Percentiles rank a stretch among this genome's conserved stretches.
Conservation (phyloP, 352 stramenopile species). For the Albugo candida region DNA sequence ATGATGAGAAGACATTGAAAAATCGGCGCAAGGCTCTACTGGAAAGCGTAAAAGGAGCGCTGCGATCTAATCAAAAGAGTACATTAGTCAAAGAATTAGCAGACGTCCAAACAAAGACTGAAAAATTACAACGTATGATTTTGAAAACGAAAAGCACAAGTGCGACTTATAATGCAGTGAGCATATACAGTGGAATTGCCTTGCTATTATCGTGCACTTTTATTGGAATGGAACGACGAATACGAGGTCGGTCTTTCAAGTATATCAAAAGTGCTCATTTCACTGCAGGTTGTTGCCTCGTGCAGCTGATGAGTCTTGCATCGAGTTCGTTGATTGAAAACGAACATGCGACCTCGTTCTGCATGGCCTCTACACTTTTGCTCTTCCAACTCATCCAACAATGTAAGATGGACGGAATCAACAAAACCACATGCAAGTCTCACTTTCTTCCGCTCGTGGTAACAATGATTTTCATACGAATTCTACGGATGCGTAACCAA, state of each 20-base stretch:
- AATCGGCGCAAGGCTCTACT: constrained; percentile 1
- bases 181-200: constrained; percentile 18
- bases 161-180: neutral
- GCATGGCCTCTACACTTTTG: constrained; percentile 35
- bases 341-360: constrained; percentile 69
- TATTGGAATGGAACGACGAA: neutral
- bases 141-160: too few relatives aligned
- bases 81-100: neutral
- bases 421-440: neutral
- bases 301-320: constrained; percentile 41
- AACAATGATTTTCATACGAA: constrained; percentile 20
- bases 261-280: too few relatives aligned
- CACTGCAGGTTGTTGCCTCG: neutral
- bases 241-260: too few relatives aligned
- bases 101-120: constrained; percentile 17
- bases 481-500: constrained; percentile 59
- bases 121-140: constrained; percentile 19
- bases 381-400: constrained; percentile 6
- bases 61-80: too few relatives aligned
- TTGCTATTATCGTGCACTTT: constrained; percentile 16
- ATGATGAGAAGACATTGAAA: constrained; percentile 12
- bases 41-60: too few relatives aligned
- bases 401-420: neutral
- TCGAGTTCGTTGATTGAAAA: constrained; percentile 81
- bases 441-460: constrained; percentile 4